A percentile compares a stretch with the other conserved stretches of the same genome.
phyloP scores from a whole-genome alignment of 2,329 filamentous ascomycete species.

The Claviceps digitariae region DNA sequence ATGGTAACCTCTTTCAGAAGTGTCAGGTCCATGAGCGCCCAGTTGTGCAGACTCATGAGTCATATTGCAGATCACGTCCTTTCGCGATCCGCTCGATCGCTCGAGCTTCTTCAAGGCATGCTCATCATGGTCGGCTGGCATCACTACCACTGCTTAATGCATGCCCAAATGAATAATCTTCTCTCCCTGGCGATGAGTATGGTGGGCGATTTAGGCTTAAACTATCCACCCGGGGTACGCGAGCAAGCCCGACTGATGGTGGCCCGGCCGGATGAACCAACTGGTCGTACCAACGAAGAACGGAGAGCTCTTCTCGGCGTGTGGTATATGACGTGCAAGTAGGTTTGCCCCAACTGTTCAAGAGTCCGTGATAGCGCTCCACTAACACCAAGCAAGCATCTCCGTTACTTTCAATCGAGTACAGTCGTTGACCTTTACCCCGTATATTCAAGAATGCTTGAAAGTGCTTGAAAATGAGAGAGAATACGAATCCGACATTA shows the following conservation, averaged over 20 bases:
- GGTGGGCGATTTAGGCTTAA: conserved; percentile 32
- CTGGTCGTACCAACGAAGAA: conserved; percentile 35
- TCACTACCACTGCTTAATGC: conserved; percentile 40
- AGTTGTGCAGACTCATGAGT: conserved; percentile 33
- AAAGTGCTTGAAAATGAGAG: conserved; percentile 26
- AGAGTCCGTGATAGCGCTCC: no score
- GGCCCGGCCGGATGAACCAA: conserved; percentile 23
- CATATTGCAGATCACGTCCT: conserved; percentile 35
- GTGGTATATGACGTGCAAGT: conserved; percentile 42
- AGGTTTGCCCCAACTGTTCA: conserved; percentile 11
- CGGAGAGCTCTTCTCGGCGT: conserved; percentile 36
- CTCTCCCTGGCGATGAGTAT: conserved; percentile 34
- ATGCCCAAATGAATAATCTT: conserved; percentile 38
- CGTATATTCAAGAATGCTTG: conserved; percentile 38
- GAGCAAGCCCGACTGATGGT: conserved; percentile 31
- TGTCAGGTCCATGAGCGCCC: conserved; percentile 32
- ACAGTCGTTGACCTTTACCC: conserved; percentile 36
- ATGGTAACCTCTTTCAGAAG: conserved; percentile 36
- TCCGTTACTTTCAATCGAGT: conserved; percentile 29
- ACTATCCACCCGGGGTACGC: conserved; percentile 23
- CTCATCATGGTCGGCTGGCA: conserved; percentile 37
- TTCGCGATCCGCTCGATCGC: conserved; percentile 32
- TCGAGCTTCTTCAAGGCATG: conserved; percentile 36
- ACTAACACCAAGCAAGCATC: conserved; percentile 17
- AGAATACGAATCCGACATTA: conserved; percentile 33